Conservation (phyloP, 768 basidiomycete genomes). For the Lactarius deliciosus region DNA sequence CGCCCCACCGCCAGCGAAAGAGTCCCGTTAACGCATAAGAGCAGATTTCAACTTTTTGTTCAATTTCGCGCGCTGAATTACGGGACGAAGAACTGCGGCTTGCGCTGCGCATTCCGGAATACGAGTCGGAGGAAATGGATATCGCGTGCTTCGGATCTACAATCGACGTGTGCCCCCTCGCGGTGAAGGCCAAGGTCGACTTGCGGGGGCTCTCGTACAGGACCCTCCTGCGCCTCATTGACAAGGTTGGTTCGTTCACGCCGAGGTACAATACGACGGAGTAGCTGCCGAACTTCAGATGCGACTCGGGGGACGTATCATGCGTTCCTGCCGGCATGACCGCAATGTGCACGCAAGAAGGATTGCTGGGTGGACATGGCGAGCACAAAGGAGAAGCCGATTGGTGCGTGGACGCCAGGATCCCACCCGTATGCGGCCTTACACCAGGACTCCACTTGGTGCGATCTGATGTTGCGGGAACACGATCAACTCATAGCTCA, state of each 20-base stretch:
- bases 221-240: background rate
- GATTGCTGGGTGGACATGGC: no score
- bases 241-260: slow-evolving; percentile 12
- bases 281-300: background rate
- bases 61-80: slow-evolving; percentile 16
- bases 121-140: slow-evolving; percentile 1
- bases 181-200: slow-evolving; percentile 1
- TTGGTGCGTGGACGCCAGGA: no score
- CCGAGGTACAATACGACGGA: slow-evolving; percentile 9
- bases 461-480: no score
- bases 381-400: no score
- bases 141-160: slow-evolving; percentile 5
- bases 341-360: background rate
- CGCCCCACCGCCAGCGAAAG: background rate
- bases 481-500: no score
- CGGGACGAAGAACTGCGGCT: slow-evolving; percentile 16
- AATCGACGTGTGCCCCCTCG: slow-evolving; percentile 6
- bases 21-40: background rate
- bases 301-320: slow-evolving; percentile 9
- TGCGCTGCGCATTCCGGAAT: background rate
- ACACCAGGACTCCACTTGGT: no score
- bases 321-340: slow-evolving; percentile 7
- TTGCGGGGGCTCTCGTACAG: background rate
- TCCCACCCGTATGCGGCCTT: no score
- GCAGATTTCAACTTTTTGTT: slow-evolving; percentile 17